Base-by-base conservation (phyloP, 257 asterid species). In the Plantago elongata region DNA sequence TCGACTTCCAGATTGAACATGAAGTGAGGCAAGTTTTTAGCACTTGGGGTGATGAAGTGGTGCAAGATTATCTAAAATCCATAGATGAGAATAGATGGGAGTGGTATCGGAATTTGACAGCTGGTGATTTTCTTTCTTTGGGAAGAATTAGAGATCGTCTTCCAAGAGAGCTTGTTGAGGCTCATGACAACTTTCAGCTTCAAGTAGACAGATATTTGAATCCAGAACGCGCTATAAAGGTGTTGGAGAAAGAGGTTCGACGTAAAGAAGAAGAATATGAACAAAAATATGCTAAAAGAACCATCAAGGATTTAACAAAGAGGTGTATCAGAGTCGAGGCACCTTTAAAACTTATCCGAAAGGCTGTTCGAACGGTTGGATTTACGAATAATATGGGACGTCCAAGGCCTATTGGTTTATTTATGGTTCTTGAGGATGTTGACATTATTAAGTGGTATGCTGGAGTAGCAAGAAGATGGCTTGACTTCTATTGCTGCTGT, bases 361-460 rank as follows among this genome's bases (percentile, higher is more conserved):
- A 84, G 70, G 95, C 91, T 5, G 80, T 92, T 60, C 81, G 63
- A 72, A 22, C 69, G 73, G 83, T 80, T 13, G 97, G 97, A 10
- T 80, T 92, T 44, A 89, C 96, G 0, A 92, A 92, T 54, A 79
- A 79, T 7, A 92, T 89, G 99, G 97, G 97, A 27, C 99, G 97
- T 57, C 99, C 96, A 1, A 75, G 97, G 81, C 95, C 96, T 10
- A 71, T 86, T 16, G 80, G 83, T 67, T 72, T 82, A 59, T 90
- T 92, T 29, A 82, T 51, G 79, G 89, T 78, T 61, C 97, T 92
- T 46, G 95, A 89, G 68, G 99, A 92, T 65, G 63, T 38, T 3
- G 95, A 89, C 78, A 86, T 92, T 49, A 82, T 92, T 63, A 86
- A 82, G 67, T 92, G 97, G 96, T 89, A 92, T 46, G 95, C 97